Base-by-base conservation (phyloP, 1,139 yeast species). In the Magnusiomyces sp. region DNA sequence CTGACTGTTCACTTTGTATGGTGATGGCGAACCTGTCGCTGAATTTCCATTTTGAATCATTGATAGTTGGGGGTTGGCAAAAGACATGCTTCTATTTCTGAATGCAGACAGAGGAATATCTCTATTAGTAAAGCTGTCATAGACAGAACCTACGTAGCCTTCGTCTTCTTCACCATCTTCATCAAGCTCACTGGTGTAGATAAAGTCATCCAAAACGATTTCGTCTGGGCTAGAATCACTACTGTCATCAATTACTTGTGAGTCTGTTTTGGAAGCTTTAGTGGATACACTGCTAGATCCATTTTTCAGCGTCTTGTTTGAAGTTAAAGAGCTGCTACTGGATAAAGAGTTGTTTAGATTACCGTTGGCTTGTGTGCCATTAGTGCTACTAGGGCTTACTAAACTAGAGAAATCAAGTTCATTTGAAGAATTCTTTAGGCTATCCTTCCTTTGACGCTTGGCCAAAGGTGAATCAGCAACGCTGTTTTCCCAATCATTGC, bases 101-200 rank as follows among this genome's bases (percentile, higher is more conserved):
- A 89, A 89, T 1, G 97, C 96, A 5, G 95, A 87, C 40, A 89
- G 68, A 1, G 97, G 96, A 9, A 87, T 86, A 54, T 77, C 77
- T 44, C 77, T 75, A 58, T 78, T 77, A 56, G 39, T 32, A 16
- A 42, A 31, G 17, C 45, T 20, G 5, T 64, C 66, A 60, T 63
- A 44, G 17, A 37, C 20, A 14, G 29, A 36, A 20, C n/a, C 17
- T 20, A 32, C 7, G 38, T 43, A 16, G 31, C 54, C 57, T 32
- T 54, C 55, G 19, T 56, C 62, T 14, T 69, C 79, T 49, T 77
- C 81, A 49, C 81, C 86, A 46, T 79, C 87, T 58, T 85, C 89
- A 59, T 88, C 96, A 56, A 90, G 71, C 63, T 87, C 96, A 64
- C 92, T 83, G 66, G 92, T 83, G 64, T 90, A 87, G 60, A 90